Percentiles rank a stretch among this genome's conserved stretches.
These are phyloP conservation scores for Gardenia jasminoides DNA, from an alignment of 257 asterid species.

Conservation along the genomic window DNA sequence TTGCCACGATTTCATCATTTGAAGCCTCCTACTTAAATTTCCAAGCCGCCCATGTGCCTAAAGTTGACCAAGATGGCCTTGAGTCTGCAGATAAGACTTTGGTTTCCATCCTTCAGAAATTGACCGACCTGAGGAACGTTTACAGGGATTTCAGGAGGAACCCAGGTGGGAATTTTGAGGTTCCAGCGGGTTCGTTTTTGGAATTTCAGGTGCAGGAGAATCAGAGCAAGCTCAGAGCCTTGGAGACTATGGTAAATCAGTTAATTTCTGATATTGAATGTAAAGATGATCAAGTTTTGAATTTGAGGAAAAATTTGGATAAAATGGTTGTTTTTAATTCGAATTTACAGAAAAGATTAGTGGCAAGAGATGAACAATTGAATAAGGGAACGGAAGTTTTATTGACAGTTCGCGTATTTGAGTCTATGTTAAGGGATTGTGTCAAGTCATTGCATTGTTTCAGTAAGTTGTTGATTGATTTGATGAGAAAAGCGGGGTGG, in stretches of 20 bases:
- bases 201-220: constrained; percentile 97
- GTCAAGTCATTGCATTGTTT: constrained; percentile 57
- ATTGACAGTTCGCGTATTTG: constrained; percentile 75
- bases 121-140: constrained; percentile 60
- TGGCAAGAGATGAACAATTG: constrained; percentile 32
- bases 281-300: constrained; percentile 74
- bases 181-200: constrained; percentile 57
- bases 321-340: constrained; percentile 34
- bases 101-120: constrained; percentile 64
- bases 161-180: constrained; percentile 38
- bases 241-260: constrained; percentile 83
- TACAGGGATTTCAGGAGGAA: constrained; percentile 42
- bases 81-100: constrained; percentile 67
- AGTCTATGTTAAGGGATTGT: constrained; percentile 74
- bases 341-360: constrained; percentile 50
- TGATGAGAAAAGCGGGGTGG: constrained; percentile 82
- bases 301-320: constrained; percentile 59
- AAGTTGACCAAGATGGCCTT: constrained; percentile 51
- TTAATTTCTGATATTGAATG: constrained; percentile 70
- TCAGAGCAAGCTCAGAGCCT: constrained; percentile 95
- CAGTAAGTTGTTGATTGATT: constrained; percentile 62
- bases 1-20: constrained; percentile 73
- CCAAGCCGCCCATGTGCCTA: constrained; percentile 94
- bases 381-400: constrained; percentile 45
- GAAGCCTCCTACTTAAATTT: constrained; percentile 87